Evolutionary conservation across 768 basidiomycete species (phyloP).

Genomic region (Xerocomus spinulosus): DNA sequence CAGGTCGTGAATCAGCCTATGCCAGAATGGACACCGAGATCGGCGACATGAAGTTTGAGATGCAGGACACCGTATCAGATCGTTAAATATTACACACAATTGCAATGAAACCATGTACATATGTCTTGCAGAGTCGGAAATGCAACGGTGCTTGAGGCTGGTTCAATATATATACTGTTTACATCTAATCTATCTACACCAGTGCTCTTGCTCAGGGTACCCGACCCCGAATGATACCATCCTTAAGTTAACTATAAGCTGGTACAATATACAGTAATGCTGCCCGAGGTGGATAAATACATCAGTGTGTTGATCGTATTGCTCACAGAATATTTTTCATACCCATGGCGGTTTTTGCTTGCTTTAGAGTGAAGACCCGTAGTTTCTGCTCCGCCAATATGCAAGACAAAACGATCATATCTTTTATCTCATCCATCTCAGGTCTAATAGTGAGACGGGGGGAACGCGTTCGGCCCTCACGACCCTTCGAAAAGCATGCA

Average conservation of each 20-base stretch:
- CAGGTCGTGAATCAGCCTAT: conserved; percentile 26
- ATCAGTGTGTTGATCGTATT: background rate
- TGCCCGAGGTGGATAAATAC: background rate
- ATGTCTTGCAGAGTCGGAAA: no score
- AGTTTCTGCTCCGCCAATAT: conserved; percentile 15
- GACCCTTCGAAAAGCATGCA: conserved; percentile 13
- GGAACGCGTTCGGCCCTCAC: background rate
- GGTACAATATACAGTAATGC: background rate
- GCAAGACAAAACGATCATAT: conserved; percentile 19
- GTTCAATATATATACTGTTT: no score
- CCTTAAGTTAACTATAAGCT: background rate
- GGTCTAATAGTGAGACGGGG: conserved; percentile 13
- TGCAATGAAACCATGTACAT: no score
- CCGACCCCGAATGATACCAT: no score
- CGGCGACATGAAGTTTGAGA: conserved; percentile 8
- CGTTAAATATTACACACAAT: no score
- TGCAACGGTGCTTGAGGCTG: no score
- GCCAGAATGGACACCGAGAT: conserved; percentile 21
- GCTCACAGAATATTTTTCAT: conserved; percentile 1
- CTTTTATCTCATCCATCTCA: conserved; percentile 8
- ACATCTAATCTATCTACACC: no score
- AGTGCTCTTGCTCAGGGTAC: no score
- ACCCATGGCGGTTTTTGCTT: background rate
- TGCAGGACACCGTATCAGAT: background rate
- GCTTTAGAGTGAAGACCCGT: background rate